Evolutionary conservation across 139 green algal species (phyloP).

Genomic region (Asterochloris sp.): DNA sequence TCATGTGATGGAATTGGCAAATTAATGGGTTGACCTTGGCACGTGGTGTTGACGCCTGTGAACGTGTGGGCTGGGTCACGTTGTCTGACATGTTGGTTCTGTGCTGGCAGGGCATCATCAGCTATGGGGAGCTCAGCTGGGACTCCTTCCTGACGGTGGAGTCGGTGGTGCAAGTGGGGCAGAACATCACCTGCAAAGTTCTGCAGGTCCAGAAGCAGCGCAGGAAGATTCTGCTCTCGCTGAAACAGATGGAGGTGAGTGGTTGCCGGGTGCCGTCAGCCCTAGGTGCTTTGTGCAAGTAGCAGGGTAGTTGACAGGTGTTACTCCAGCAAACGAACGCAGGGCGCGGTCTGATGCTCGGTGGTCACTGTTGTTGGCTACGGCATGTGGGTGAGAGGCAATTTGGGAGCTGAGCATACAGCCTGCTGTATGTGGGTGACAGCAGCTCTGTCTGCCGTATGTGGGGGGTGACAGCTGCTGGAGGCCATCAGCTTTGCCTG

Average conservation of each 20-base stretch:
- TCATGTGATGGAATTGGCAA: background rate
- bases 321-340: background rate
- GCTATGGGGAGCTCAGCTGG: constrained; percentile 57
- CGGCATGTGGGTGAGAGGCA: too few species aligned
- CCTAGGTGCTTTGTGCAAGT: background rate
- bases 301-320: background rate
- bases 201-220: constrained; percentile 16
- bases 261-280: background rate
- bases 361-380: background rate
- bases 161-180: constrained; percentile 24
- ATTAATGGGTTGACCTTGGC: background rate
- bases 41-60: background rate
- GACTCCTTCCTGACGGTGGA: constrained; percentile 27
- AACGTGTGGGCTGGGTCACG: too few species aligned
- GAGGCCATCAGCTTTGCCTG: too few species aligned
- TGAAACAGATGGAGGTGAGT: constrained; percentile 43
- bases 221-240: constrained; percentile 28
- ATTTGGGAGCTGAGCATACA: too few species aligned
- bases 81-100: background rate
- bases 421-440: too few species aligned
- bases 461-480: background rate
- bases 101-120: constrained; percentile 36
- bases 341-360: background rate
- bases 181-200: constrained; percentile 29
- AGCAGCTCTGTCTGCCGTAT: background rate